These are phyloP conservation scores for Corylus avellana DNA, from an alignment of 306 rosid species.

Conservation along the genomic window DNA sequence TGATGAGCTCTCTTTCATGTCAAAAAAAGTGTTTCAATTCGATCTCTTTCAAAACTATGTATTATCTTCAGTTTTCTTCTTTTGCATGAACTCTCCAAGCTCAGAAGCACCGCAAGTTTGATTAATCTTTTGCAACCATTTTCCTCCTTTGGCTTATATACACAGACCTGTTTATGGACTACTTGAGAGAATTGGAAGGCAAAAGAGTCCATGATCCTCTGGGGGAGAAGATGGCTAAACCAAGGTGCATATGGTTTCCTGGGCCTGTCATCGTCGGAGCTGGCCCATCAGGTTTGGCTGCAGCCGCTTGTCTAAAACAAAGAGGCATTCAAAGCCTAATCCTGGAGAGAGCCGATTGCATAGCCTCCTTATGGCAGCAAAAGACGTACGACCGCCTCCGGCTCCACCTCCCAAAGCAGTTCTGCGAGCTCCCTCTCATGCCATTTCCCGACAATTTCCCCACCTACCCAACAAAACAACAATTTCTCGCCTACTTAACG, in stretches of 20 bases:
- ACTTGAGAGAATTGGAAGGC: conserved; percentile 68
- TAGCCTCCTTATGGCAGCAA: conserved; percentile 88
- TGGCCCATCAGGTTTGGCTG: conserved; percentile 94
- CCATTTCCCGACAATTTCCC: conserved; percentile 81
- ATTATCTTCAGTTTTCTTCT: not conserved
- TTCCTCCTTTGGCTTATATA: not conserved
- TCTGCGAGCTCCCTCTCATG: conserved; percentile 74
- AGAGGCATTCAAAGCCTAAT: conserved; percentile 66
- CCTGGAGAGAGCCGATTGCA: conserved; percentile 68
- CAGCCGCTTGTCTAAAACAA: conserved; percentile 81
- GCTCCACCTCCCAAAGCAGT: conserved; percentile 91
- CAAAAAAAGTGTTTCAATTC: not conserved
- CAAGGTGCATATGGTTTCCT: conserved; percentile 26
- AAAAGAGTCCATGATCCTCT: conserved; percentile 59
- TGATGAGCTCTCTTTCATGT: not conserved
- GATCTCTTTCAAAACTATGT: not conserved
- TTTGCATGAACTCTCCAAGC: conserved; percentile 1
- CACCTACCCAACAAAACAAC: conserved; percentile 79
- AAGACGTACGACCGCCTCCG: conserved; percentile 86
- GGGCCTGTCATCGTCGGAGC: conserved; percentile 92
- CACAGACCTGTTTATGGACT: conserved; percentile 43
- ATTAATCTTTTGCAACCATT: not conserved
- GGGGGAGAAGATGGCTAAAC: conserved; percentile 22
- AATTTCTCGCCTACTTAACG: conserved; percentile 59
- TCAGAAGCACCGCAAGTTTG: conserved; percentile 8